A percentile compares a stretch with the other conserved stretches of the same genome.
phyloP scores from a whole-genome alignment of 2,329 filamentous ascomycete species.

The Helotiales sp. region DNA sequence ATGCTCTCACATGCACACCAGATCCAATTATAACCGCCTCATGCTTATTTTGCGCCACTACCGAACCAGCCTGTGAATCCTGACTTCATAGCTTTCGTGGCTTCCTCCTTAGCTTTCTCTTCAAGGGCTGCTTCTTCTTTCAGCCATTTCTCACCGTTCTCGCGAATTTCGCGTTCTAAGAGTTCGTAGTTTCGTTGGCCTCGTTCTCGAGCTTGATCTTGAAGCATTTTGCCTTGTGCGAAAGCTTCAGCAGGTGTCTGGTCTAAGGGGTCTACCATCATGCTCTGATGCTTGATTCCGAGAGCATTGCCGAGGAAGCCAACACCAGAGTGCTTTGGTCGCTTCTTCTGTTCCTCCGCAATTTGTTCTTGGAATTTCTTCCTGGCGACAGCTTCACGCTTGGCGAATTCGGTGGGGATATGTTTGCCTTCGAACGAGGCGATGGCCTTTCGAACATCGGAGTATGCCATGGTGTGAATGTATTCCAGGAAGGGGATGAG shows the following conservation, averaged over 20 bases:
- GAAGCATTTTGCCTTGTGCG: slow-evolving; percentile 93
- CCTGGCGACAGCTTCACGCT: slow-evolving; percentile 81
- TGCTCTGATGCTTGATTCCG: slow-evolving; percentile 71
- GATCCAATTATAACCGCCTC: slow-evolving; percentile 5
- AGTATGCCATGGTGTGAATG: slow-evolving; percentile 88
- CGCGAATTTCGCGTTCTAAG: slow-evolving; percentile 85
- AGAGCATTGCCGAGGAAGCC: slow-evolving; percentile 70
- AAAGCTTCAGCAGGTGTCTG: slow-evolving; percentile 73
- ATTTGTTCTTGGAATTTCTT: slow-evolving; percentile 82
- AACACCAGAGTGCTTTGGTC: slow-evolving; percentile 60
- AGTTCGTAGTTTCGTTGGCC: slow-evolving; percentile 88
- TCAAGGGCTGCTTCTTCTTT: slow-evolving; percentile 88
- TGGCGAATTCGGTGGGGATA: slow-evolving; percentile 87
- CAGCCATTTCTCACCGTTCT: slow-evolving; percentile 94
- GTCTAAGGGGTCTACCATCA: slow-evolving; percentile 65
- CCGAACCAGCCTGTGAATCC: slow-evolving; percentile 64
- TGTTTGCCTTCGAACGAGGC: slow-evolving; percentile 87
- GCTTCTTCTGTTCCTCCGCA: slow-evolving; percentile 65
- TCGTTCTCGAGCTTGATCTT: slow-evolving; percentile 89
- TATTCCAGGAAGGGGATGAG: slow-evolving; percentile 98
- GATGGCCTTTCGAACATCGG: slow-evolving; percentile 82
- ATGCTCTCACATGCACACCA: slow-evolving; percentile 7
- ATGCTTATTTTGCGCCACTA: slow-evolving; percentile 1
- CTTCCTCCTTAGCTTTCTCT: slow-evolving; percentile 87
- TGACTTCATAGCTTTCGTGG: slow-evolving; percentile 88